phyloP scores from a whole-genome alignment of 768 basidiomycete species.

The Amylocystis lapponica region DNA sequence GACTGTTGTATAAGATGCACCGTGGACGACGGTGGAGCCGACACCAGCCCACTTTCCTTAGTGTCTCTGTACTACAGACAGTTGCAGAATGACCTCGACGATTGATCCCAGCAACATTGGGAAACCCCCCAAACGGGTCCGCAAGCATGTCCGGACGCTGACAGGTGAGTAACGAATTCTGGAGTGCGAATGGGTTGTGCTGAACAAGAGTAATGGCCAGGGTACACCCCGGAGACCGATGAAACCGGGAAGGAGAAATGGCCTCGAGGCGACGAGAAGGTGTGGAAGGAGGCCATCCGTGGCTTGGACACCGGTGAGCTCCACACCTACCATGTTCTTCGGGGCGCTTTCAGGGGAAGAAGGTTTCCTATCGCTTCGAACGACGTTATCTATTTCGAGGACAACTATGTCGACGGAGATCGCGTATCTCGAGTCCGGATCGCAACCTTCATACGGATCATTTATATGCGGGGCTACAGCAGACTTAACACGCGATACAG shows the following conservation, averaged over 20 bases:
- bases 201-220: conserved; percentile 30
- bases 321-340: too few relatives aligned
- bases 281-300: conserved; percentile 63
- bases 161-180: conserved; percentile 19
- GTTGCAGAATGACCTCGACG: conserved; percentile 18
- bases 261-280: conserved; percentile 74
- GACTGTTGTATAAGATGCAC: too few relatives aligned
- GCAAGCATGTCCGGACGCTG: conserved; percentile 57
- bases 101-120: conserved; percentile 19
- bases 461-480: too few relatives aligned
- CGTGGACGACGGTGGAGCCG: too few relatives aligned
- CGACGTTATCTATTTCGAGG: background rate
- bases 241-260: conserved; percentile 76
- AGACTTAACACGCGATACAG: too few relatives aligned
- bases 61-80: background rate
- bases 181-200: background rate
- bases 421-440: too few relatives aligned
- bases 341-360: too few relatives aligned
- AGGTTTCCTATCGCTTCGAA: background rate
- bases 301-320: conserved; percentile 51
- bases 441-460: too few relatives aligned
- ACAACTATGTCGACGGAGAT: background rate
- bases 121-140: conserved; percentile 33
- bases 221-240: conserved; percentile 75
- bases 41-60: too few relatives aligned